Evolutionary conservation across 768 basidiomycete genomes (phyloP), one percentile per base, ranked within the genome.

Genomic region (Amanita pallidorosea): DNA sequence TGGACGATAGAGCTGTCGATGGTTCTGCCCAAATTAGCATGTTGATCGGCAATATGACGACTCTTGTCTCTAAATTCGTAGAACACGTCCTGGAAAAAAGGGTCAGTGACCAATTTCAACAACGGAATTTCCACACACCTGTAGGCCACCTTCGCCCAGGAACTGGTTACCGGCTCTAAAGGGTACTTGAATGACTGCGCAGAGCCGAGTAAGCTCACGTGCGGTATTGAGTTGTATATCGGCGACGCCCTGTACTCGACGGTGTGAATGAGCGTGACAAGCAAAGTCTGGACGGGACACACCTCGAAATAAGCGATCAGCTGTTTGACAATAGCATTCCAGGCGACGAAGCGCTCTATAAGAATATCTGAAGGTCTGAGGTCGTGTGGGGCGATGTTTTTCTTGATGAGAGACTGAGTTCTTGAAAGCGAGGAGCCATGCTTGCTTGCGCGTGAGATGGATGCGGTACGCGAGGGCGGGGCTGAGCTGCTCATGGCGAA

Each of bases 1-100:
- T 97, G 93, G 2, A 99, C 95, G 61, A 98, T 97, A 4, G 92
- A 95, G 29, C 85, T 87, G 57, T 99, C 94, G 61, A 99, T 87
- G 5, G 96, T 98, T 29, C 92, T 82, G 2, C 94, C 95, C 7
- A 99, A 80, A 61, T 93, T 95, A 9, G 94, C 91, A 61, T 98
- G 94, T 49, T 95, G 90, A 68, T 98, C 96, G 0, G 96, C 92
- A 56, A 97, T 90, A 51, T 76, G 67, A 45, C 94, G 85, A 0
- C 93, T 93, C 67, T 91, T 93, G 75, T 97, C 92, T 15, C 96
- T 82, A 54, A 99, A 83, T 53, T 72, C 76, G 68, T 92, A 98
- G 67, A 86, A 98, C 15, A 96, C 79, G 61, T 97, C 95, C 87
- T 92, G 54, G 31, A 33, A 33, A 33, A 9, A 6, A 1, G 29